Conservation (phyloP, 2,329 filamentous ascomycete species). For the Calonectria honghensis region DNA sequence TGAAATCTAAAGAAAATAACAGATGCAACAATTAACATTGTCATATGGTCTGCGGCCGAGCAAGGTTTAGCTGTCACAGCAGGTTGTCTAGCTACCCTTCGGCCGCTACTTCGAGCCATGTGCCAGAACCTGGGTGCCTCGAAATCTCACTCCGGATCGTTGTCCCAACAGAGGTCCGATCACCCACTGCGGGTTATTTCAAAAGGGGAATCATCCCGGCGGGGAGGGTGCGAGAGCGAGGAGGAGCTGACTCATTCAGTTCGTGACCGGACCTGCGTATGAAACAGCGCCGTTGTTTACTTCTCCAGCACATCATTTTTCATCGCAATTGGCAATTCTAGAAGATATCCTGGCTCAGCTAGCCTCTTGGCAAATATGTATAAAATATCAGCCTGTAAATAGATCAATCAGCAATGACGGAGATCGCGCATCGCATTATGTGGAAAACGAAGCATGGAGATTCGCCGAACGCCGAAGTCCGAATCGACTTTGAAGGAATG, state of each 20-base stretch:
- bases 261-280: background rate
- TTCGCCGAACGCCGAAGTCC: background rate
- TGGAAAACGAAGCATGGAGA: background rate
- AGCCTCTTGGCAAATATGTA: background rate
- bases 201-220: background rate
- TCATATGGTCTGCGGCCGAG: conserved; percentile 70
- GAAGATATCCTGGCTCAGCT: background rate
- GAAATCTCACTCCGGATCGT: background rate
- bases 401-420: background rate
- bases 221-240: background rate
- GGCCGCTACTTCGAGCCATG: conserved; percentile 64
- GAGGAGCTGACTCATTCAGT: background rate
- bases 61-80: conserved; percentile 69
- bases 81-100: conserved; percentile 67
- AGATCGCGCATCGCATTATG: background rate
- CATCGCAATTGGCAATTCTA: background rate
- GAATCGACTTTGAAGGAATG: background rate
- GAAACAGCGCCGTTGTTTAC: background rate
- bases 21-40: conserved; percentile 65
- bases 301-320: background rate
- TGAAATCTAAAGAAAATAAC: conserved; percentile 26
- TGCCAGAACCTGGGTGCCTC: conserved; percentile 41
- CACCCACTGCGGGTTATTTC: background rate
- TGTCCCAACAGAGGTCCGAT: background rate
- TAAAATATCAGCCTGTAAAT: background rate